phyloP scores from a whole-genome alignment of 225 moss, liverwort and hornwort genomes.

The Anthoceros angustus region DNA sequence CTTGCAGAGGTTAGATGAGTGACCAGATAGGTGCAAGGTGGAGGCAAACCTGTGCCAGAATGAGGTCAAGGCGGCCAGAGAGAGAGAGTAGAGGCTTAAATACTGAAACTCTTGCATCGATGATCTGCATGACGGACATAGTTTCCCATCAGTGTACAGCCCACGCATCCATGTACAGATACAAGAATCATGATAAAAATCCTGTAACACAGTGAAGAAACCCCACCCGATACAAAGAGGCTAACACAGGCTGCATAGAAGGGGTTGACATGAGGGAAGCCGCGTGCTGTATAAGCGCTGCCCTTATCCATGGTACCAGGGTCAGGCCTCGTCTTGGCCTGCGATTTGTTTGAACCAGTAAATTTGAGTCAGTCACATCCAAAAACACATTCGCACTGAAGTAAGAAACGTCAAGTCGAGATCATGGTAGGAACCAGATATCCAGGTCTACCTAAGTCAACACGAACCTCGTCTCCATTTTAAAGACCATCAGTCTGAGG shows the following conservation, averaged over 20 bases:
- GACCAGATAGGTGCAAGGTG: neutral
- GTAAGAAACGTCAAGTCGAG: neutral
- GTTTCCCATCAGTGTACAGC: neutral
- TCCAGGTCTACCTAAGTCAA: neutral
- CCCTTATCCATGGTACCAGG: constrained; percentile 75
- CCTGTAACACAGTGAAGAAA: neutral
- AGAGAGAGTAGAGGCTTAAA: constrained; percentile 67
- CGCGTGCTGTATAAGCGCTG: constrained; percentile 65
- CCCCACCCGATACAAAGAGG: constrained; percentile 28
- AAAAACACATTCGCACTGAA: neutral
- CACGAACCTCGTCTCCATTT: constrained; percentile 38
- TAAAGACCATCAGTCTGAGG: constrained; percentile 35
- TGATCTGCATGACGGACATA: constrained; percentile 20
- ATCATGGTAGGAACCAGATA: no score
- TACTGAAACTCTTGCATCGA: constrained; percentile 62
- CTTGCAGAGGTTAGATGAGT: neutral
- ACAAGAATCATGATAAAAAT: neutral
- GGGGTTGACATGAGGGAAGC: constrained; percentile 67
- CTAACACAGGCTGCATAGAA: constrained; percentile 60
- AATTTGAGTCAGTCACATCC: neutral
- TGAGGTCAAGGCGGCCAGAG: constrained; percentile 79
- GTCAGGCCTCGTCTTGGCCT: constrained; percentile 52
- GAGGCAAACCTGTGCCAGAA: constrained; percentile 57
- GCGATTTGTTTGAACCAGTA: neutral
- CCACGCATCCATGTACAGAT: no score